A percentile compares a stretch with the other conserved stretches of the same genome.
Conservation (phyloP, 805 yeast genomes). For the Suhomyces vadensis region DNA sequence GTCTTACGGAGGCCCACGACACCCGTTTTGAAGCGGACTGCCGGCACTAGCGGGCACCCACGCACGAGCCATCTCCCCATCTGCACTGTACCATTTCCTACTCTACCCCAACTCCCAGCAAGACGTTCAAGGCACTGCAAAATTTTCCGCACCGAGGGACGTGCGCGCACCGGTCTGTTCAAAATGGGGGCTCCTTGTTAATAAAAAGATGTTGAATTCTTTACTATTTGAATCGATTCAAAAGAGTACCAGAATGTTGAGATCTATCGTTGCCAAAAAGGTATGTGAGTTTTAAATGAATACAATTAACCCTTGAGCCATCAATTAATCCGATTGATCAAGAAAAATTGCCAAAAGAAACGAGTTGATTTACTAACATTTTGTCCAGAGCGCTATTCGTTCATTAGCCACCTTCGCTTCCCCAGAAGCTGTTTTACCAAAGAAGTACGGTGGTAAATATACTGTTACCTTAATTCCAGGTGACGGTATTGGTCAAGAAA, state of each 20-base stretch:
- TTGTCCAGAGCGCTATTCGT: conserved; percentile 34
- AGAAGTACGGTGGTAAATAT: conserved; percentile 92
- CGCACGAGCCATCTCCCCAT: too few relatives aligned
- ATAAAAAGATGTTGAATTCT: conserved; percentile 5
- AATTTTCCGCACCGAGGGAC: conserved; percentile 3
- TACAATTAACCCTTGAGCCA: too few relatives aligned
- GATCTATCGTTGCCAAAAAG: conserved; percentile 23
- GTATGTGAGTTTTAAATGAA: conserved; percentile 16
- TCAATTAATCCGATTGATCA: neutral
- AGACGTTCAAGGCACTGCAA: conserved; percentile 1
- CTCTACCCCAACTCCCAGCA: neutral
- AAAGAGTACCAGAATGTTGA: conserved; percentile 16
- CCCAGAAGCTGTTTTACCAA: conserved; percentile 69
- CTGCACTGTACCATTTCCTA: neutral
- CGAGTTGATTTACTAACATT: conserved; percentile 25
- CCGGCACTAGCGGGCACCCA: too few relatives aligned
- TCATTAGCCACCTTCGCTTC: conserved; percentile 58
- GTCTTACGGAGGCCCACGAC: too few relatives aligned
- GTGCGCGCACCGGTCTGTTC: conserved; percentile 8
- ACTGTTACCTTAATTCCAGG: conserved; percentile 96
- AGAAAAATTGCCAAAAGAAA: neutral
- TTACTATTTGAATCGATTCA: conserved; percentile 1
- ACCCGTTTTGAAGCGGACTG: too few relatives aligned
- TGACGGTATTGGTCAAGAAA: conserved; percentile 97
- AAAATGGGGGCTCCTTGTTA: conserved; percentile 9